phyloP scores from a whole-genome alignment of 148 eudicot genomes.

The Chenopodium suecicum region DNA sequence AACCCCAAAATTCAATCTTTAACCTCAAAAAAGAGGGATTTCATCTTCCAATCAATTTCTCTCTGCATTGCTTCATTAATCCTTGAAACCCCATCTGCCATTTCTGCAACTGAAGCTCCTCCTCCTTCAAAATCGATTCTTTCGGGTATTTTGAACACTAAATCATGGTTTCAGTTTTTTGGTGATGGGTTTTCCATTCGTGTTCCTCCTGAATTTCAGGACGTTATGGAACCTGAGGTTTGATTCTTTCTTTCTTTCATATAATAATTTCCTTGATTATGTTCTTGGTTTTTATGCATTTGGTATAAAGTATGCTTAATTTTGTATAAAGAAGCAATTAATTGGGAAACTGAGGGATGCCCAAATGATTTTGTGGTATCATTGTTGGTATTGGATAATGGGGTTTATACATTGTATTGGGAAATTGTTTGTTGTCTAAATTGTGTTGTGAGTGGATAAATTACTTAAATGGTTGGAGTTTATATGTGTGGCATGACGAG shows the following conservation, averaged over 20 bases:
- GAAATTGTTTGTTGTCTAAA: not conserved
- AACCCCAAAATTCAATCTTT: conserved; percentile 19
- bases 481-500: not conserved
- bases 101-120: conserved; percentile 31
- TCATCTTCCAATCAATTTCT: conserved; percentile 39
- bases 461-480: not conserved
- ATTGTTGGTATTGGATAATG: not conserved
- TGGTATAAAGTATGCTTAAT: not conserved
- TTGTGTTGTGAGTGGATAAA: not conserved
- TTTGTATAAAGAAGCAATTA: not conserved
- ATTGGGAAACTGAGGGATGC: not conserved
- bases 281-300: not conserved
- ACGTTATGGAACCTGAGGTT: conserved; percentile 90
- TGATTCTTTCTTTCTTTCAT: not conserved
- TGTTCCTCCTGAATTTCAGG: conserved; percentile 77
- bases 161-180: conserved; percentile 85
- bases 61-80: conserved; percentile 39
- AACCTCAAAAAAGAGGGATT: conserved; percentile 36
- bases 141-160: conserved; percentile 71
- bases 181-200: conserved; percentile 92
- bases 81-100: conserved; percentile 29
- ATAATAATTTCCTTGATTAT: too few relatives aligned
- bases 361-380: not conserved
- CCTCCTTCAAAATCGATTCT: conserved; percentile 51
- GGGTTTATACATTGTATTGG: not conserved